Evolutionary conservation across 2,329 filamentous ascomycete species (phyloP), one percentile per base, ranked within the genome.

Genomic region (Davidsoniella australis): DNA sequence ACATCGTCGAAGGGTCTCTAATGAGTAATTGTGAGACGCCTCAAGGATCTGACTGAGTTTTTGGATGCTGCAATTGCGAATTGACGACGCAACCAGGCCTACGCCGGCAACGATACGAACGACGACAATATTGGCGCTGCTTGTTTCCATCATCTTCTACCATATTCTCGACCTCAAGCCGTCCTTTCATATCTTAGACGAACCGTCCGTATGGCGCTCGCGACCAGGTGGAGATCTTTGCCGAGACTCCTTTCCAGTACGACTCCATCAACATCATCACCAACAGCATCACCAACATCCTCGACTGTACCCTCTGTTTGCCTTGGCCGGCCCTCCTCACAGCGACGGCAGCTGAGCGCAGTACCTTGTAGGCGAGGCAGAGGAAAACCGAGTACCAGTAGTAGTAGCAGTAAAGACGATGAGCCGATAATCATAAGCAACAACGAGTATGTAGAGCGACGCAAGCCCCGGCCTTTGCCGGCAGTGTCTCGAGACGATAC

Each of bases 141-240:
- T 33, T 12, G 8, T 33, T 33, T 33, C 12, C 12, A 33, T 33
- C 7, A 33, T 33, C 12, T 33, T 33, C 29, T 33, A 12, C 29
- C 29, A 12, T 33, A 9, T 12, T 33, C 29, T 33, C 29, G 29
- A 33, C 29, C 29, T 12, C 29, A 12, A 33, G 29, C 29, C 12
- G 29, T 12, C 29, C 29, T 12, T 33, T 33, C 12, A 12, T 12
- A 33, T 33, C 8, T 33, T 4, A 33, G 5, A 9, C 29, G 16
- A 46, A 18, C 44, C 18, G 17, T 38, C 18, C 44, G 29, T 12
- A 61, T 48, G 61, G 59, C 41, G 16, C 37, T 45, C 62, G 62
- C 54, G 62, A 65, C 45, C 6, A 39, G 38, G 44, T 49, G 48
- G 48, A 49, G 33, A 43, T 18, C 40, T 16, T 23, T 49, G 16